phyloP scores from a whole-genome alignment of 805 yeast genomes.

The Candida suzukii region DNA sequence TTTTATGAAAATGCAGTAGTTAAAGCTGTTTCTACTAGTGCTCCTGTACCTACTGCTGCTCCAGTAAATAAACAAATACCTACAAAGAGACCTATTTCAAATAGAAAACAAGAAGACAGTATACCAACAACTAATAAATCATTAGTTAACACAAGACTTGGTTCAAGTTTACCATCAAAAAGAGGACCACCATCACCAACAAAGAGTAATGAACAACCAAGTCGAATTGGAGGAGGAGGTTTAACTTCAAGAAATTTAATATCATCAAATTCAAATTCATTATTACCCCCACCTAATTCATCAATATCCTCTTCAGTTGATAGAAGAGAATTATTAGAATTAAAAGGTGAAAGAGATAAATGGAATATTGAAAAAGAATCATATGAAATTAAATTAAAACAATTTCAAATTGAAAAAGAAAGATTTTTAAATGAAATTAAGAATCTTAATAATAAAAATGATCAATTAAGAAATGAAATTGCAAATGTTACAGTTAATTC shows the following conservation, averaged over 20 bases:
- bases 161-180: conserved; percentile 46
- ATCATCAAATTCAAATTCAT: conserved; percentile 10
- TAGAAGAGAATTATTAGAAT: conserved; percentile 38
- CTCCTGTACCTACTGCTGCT: conserved; percentile 3
- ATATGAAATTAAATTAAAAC: conserved; percentile 21
- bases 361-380: conserved; percentile 33
- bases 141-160: neutral
- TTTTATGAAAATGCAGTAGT: conserved; percentile 51
- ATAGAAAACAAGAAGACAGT: no score
- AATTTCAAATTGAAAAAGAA: conserved; percentile 22
- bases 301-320: conserved; percentile 19
- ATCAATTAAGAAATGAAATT: conserved; percentile 40
- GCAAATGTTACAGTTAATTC: conserved; percentile 42
- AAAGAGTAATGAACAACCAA: conserved; percentile 28
- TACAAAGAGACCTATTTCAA: conserved; percentile 14
- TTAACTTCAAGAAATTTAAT: conserved; percentile 21
- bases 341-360: conserved; percentile 46
- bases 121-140: neutral
- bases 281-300: conserved; percentile 4
- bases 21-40: conserved; percentile 13
- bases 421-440: conserved; percentile 26
- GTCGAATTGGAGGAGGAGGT: conserved; percentile 5
- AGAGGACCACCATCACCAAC: conserved; percentile 68
- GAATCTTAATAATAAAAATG: conserved; percentile 28
- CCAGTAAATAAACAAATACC: conserved; percentile 9